Base-by-base conservation (phyloP, 2,329 filamentous ascomycete genomes). In the Chrysoporthe puriensis region DNA sequence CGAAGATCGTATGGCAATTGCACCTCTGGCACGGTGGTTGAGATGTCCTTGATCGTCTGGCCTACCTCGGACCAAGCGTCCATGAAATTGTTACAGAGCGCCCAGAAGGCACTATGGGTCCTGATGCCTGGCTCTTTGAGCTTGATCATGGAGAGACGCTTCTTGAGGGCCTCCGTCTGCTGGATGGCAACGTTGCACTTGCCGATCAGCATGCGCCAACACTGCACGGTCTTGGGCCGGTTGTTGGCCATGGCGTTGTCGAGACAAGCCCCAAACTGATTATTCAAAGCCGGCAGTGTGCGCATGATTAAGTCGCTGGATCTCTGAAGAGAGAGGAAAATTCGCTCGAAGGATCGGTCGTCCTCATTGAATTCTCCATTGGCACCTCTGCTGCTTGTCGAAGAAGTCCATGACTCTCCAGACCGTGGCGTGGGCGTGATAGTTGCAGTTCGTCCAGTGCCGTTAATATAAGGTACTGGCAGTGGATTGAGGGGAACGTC, bases 81-180 rank as follows among this genome's bases (percentile, higher is more conserved):
- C 71, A 92, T 86, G 71, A 93, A 93, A 72, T 84, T 85, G 79
- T 91, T 93, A 80, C 92, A 96, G 64, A 94, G 82, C 71, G 87
- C 82, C 86, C 88, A 90, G 76, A 90, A 90, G 18, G 80, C 79
- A 2, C 82, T 76, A 73, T 90, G 87, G 1, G 84, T 88, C 64
- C 93, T 86, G 62, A 92, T 86, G 13, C 88, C 90, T 8, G 92
- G 91, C 73, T 97, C 94, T 76, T 95, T 96, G 13, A 97, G 83
- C 76, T 94, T 94, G 81, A 97, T 92, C 59, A 86, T 85, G 3
- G 90, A 92, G 13, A 97, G 80, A n/a, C 90, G 86, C 50, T 83
- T 83, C 74, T 91, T 90, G 40, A 97, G 83, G 13, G 87, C 84
- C 73, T 94, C 89, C 1, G 92, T 92, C 72, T 92, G 89, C 66